Evolutionary conservation across 2,329 filamentous ascomycete species (phyloP).

Genomic region (Ophiobolus disseminans): DNA sequence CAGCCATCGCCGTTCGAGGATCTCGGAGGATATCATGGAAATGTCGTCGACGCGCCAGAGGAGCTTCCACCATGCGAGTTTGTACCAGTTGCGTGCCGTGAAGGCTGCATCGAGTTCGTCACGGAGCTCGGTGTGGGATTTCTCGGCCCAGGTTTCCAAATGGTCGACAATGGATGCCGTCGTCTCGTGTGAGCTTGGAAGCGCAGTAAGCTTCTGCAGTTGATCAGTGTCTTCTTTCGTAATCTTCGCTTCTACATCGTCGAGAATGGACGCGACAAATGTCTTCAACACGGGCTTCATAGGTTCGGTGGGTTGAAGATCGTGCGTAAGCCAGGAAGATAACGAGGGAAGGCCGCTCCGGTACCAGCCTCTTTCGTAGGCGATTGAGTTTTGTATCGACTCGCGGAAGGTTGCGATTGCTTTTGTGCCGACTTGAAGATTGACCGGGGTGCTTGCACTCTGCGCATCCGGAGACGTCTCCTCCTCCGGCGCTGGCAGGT

Average conservation of each 20-base stretch:
- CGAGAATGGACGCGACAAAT: constrained; percentile 72
- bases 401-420: constrained; percentile 73
- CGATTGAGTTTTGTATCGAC: constrained; percentile 71
- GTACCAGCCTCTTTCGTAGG: constrained; percentile 78
- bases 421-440: constrained; percentile 67
- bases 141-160: constrained; percentile 76
- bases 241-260: constrained; percentile 61
- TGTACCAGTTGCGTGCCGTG: constrained; percentile 75
- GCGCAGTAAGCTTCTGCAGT: constrained; percentile 40
- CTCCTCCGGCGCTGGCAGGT: constrained; percentile 57
- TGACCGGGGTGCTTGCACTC: constrained; percentile 57
- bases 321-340: constrained; percentile 66
- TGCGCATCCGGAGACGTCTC: constrained; percentile 37
- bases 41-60: constrained; percentile 96
- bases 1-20: constrained; percentile 79
- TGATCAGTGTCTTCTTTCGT: constrained; percentile 56
- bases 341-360: constrained; percentile 72
- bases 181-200: constrained; percentile 53
- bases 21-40: constrained; percentile 78
- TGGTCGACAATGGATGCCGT: constrained; percentile 62
- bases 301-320: constrained; percentile 43
- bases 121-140: constrained; percentile 82
- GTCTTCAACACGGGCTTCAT: constrained; percentile 72
- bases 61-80: constrained; percentile 90
- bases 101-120: constrained; percentile 81